These are phyloP conservation scores for Hyphodiscus sp. DNA, from an alignment of 2,329 filamentous ascomycete species.

Conservation along the genomic window DNA sequence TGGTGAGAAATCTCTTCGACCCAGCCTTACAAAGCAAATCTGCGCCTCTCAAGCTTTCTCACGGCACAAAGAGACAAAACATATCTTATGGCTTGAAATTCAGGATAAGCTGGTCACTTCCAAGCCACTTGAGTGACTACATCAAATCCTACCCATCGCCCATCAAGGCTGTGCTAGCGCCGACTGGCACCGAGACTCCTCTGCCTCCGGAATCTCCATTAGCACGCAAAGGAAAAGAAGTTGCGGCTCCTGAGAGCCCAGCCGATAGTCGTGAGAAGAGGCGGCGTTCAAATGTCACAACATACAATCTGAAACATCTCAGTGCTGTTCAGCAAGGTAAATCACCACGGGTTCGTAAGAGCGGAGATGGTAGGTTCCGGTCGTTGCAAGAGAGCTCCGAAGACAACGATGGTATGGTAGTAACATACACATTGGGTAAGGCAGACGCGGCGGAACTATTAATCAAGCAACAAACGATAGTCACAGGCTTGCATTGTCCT, in stretches of 20 bases:
- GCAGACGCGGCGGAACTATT: slow-evolving; percentile 15
- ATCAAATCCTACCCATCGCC: background rate
- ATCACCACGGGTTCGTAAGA: slow-evolving; percentile 39
- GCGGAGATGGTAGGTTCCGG: slow-evolving; percentile 23
- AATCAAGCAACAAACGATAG: slow-evolving; percentile 16
- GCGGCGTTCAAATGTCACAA: slow-evolving; percentile 20
- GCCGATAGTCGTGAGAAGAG: slow-evolving; percentile 18
- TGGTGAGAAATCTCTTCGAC: background rate
- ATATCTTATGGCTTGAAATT: slow-evolving; percentile 13
- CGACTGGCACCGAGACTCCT: background rate
- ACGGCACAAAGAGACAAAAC: slow-evolving; percentile 4
- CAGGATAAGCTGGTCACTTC: slow-evolving; percentile 20
- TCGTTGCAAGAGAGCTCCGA: slow-evolving; percentile 16
- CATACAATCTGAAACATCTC: slow-evolving; percentile 54
- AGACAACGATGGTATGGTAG: slow-evolving; percentile 18
- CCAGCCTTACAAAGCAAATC: slow-evolving; percentile 5
- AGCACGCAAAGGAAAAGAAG: slow-evolving; percentile 3
- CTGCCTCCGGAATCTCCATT: slow-evolving; percentile 4
- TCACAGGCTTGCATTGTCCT: slow-evolving; percentile 21
- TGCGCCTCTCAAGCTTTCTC: slow-evolving; percentile 6
- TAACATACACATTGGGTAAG: slow-evolving; percentile 22
- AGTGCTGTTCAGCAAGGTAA: slow-evolving; percentile 52
- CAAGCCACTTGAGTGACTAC: slow-evolving; percentile 8
- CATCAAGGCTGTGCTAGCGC: background rate
- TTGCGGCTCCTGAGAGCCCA: slow-evolving; percentile 10